Evolutionary conservation across 2,329 filamentous ascomycete genomes (phyloP).

Genomic region (Akanthomyces muscarius): DNA sequence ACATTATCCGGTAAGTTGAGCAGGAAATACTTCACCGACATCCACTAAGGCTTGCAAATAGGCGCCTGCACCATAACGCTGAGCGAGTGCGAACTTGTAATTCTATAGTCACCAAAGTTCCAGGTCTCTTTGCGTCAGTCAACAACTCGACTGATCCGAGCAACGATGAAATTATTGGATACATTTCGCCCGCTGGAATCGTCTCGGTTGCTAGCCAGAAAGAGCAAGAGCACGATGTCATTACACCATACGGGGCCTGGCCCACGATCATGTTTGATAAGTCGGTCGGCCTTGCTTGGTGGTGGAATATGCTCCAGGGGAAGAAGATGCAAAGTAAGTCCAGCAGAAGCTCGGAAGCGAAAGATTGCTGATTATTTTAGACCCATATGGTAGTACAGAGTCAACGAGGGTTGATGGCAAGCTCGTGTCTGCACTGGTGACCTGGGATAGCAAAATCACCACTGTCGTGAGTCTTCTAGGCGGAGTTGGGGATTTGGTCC

Average conservation of each 20-base stretch:
- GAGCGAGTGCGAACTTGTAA: conserved; percentile 41
- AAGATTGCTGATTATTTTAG: conserved; percentile 20
- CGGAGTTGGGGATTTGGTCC: conserved; percentile 35
- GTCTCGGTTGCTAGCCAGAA: conserved; percentile 38
- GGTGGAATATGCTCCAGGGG: conserved; percentile 38
- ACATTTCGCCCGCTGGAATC: conserved; percentile 40
- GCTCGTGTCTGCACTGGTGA: conserved; percentile 36
- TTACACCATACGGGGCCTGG: conserved; percentile 39
- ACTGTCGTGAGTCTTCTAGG: conserved; percentile 38
- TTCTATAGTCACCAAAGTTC: conserved; percentile 33
- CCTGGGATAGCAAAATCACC: conserved; percentile 42
- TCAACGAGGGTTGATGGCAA: conserved; percentile 37
- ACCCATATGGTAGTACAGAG: conserved; percentile 40
- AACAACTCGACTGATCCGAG: conserved; percentile 38
- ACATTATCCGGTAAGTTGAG: conserved; percentile 32
- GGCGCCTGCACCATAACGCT: conserved; percentile 36
- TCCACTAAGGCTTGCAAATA: conserved; percentile 10
- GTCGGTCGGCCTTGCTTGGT: conserved; percentile 38
- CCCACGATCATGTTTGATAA: conserved; percentile 36
- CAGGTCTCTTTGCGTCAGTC: conserved; percentile 40
- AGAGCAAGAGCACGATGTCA: conserved; percentile 37
- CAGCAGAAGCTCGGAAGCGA: neutral
- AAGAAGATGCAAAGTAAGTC: conserved; percentile 42
- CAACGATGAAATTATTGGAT: conserved; percentile 34
- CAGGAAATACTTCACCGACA: too few relatives aligned